These are phyloP conservation scores for Papiliotrema fonsecae DNA, from an alignment of 1,284 basidiomycete genomes.

Conservation along the genomic window DNA sequence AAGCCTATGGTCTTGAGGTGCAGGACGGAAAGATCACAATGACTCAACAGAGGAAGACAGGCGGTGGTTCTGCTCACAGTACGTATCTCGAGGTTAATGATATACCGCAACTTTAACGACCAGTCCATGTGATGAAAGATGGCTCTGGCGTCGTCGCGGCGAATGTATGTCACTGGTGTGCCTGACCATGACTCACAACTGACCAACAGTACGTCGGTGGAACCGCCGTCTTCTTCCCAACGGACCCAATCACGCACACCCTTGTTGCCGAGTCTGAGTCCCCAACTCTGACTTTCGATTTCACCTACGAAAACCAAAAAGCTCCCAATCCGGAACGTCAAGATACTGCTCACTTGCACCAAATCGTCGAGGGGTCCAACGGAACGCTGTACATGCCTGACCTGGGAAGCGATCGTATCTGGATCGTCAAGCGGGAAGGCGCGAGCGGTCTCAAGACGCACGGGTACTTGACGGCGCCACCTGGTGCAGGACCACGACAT, in stretches of 20 bases:
- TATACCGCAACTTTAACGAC: slow-evolving; percentile 1
- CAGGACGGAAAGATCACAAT: slow-evolving; percentile 25
- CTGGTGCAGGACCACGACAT: slow-evolving; percentile 43
- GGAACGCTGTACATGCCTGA: slow-evolving; percentile 40
- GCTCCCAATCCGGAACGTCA: slow-evolving; percentile 43
- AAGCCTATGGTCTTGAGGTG: slow-evolving; percentile 24
- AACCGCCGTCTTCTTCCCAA: slow-evolving; percentile 32
- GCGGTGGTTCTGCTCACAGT: slow-evolving; percentile 38
- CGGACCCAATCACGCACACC: slow-evolving; percentile 14
- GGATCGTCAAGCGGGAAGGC: slow-evolving; percentile 27
- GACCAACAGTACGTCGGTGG: slow-evolving; percentile 27
- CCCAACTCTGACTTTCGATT: slow-evolving; percentile 25
- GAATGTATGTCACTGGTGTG: slow-evolving; percentile 26
- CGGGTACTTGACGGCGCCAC: slow-evolving; percentile 32
- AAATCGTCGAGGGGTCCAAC: slow-evolving; percentile 35
- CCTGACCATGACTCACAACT: not conserved
- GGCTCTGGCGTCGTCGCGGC: slow-evolving; percentile 38
- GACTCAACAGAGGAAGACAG: slow-evolving; percentile 25
- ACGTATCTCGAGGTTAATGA: slow-evolving; percentile 4
- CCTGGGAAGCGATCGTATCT: slow-evolving; percentile 44
- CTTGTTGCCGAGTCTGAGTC: slow-evolving; percentile 15
- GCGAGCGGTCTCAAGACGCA: slow-evolving; percentile 27
- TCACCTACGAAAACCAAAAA: slow-evolving; percentile 21
- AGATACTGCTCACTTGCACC: slow-evolving; percentile 42
- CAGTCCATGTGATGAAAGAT: slow-evolving; percentile 40